Evolutionary conservation across 169 alveolate species (phyloP), one percentile per base, ranked within the genome.

Genomic region (Fabrea salina): DNA sequence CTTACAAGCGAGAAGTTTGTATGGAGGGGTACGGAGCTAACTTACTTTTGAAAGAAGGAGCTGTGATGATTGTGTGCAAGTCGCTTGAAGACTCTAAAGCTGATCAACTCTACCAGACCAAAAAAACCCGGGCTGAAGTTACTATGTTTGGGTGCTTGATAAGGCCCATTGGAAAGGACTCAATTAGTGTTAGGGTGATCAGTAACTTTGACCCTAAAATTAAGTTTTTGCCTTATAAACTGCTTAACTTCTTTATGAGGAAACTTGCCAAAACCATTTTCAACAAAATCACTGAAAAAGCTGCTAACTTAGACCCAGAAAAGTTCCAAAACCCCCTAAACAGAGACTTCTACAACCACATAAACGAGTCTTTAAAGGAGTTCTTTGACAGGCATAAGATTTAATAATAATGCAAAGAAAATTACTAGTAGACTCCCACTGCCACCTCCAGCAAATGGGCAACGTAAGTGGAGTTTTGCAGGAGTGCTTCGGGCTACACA

Each of bases 161-260:
- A 11, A 27, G 50, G n/a, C 74, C 74, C 25, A 33, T 61, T n/a
- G 13, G 19, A 32, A 13, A 11, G 25, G 39, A 61, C 39, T 16
- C 2, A 37, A 61, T 35, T 32, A 16, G 39, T 61, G 49, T 61
- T 27, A 61, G 19, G 1, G 11, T 61, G 32, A 37, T 61, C 11
- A 16, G 37, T 8, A 61, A 61, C 54, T 61, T 61, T 61, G 74
- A 61, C 49, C 74, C 74, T 25, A 51, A 35, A 30, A 0, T 61
- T 11, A 61, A 61, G 3, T 25, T 1, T 33, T 2, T 61, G 11
- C n/a, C 74, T 2, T 61, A 61, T 61, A 61, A 37, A 4, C 32
- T 61, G 16, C 50, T 61, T 25, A 61, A 61, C 39, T 61, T 1
- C 25, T 61, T 61, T 30, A 8, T 51, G 11, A 61, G 32, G 39